phyloP scores from a whole-genome alignment of 179 eudicot genomes.

The Sideroxylon spinosum region DNA sequence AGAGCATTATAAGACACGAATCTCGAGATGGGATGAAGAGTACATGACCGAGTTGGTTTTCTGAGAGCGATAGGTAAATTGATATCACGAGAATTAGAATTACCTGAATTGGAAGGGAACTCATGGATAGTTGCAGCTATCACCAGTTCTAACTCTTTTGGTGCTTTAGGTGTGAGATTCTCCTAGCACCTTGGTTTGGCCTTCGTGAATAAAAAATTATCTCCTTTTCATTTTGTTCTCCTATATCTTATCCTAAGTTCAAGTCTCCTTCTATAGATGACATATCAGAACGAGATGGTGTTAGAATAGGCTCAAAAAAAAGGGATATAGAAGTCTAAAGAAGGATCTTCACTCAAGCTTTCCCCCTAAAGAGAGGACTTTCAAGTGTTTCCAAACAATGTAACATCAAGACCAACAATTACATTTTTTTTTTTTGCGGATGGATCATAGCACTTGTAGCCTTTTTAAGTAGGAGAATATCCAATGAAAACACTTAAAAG shows the following conservation, averaged over 20 bases:
- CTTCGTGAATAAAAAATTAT: not conserved
- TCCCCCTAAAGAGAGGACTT: constrained; percentile 4
- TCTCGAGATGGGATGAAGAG: not conserved
- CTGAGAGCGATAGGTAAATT: not conserved
- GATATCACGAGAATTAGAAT: not conserved
- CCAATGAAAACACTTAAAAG: not conserved
- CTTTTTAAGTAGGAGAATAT: not conserved
- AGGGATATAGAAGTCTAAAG: not conserved
- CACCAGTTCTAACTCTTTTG: not conserved
- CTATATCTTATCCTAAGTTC: not conserved
- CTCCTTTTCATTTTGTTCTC: not conserved
- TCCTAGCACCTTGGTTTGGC: not conserved
- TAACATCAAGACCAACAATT: constrained; percentile 13
- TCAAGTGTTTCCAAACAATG: not conserved
- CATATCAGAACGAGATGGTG: not conserved
- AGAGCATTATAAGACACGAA: not conserved
- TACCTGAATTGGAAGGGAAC: too few species aligned
- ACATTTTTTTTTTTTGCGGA: not conserved
- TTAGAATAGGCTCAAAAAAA: not conserved
- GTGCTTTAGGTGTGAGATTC: constrained; percentile 1
- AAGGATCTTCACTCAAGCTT: not conserved
- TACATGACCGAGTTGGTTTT: not conserved
- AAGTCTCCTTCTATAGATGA: not conserved
- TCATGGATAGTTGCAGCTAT: not conserved
- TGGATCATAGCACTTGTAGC: not conserved